Percentiles rank a stretch among this genome's conserved stretches.
Conservation (phyloP, 2,329 filamentous ascomycete genomes). For the Ascochyta viciae-villosae region DNA sequence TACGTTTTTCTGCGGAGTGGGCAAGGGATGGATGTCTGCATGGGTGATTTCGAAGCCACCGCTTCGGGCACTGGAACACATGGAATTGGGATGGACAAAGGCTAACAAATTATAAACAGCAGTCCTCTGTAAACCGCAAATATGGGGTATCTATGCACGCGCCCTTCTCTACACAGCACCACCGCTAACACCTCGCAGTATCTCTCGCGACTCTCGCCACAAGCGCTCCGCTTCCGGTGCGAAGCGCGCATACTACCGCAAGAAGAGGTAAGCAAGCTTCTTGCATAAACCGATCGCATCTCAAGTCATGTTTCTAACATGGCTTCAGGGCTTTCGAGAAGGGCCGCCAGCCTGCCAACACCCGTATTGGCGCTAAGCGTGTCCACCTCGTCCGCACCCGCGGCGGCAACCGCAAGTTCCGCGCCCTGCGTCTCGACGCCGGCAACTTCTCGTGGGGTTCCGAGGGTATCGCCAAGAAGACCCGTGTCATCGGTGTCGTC, state of each 20-base stretch:
- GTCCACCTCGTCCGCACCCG: conserved; percentile 96
- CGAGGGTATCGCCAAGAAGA: conserved; percentile 98
- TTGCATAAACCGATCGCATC: conserved; percentile 64
- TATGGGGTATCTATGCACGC: conserved; percentile 57
- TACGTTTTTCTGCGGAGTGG: conserved; percentile 20
- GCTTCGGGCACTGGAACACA: conserved; percentile 21
- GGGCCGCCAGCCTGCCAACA: conserved; percentile 99
- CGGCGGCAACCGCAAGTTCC: conserved; percentile 99
- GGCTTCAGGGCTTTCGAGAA: conserved; percentile 99
- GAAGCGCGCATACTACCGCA: conserved; percentile 71
- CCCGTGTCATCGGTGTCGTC: conserved; percentile 96
- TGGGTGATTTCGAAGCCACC: conserved; percentile 14
- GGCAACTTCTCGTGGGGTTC: conserved; percentile 99
- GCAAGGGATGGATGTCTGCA: conserved; percentile 7
- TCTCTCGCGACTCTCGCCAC: conserved; percentile 99
- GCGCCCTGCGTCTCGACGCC: conserved; percentile 95
- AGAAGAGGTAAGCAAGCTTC: conserved; percentile 58
- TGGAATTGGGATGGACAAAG: conserved; percentile 17
- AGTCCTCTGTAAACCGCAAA: conserved; percentile 58
- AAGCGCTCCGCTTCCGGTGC: conserved; percentile 99
- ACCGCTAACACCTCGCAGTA: conserved; percentile 66
- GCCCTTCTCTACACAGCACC: conserved; percentile 8
- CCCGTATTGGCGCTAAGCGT: conserved; percentile 96
- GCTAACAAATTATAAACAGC: conserved; percentile 43
- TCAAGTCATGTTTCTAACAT: conserved; percentile 69